phyloP scores from a whole-genome alignment of 805 yeast species.

The Starmerella powellii region DNA sequence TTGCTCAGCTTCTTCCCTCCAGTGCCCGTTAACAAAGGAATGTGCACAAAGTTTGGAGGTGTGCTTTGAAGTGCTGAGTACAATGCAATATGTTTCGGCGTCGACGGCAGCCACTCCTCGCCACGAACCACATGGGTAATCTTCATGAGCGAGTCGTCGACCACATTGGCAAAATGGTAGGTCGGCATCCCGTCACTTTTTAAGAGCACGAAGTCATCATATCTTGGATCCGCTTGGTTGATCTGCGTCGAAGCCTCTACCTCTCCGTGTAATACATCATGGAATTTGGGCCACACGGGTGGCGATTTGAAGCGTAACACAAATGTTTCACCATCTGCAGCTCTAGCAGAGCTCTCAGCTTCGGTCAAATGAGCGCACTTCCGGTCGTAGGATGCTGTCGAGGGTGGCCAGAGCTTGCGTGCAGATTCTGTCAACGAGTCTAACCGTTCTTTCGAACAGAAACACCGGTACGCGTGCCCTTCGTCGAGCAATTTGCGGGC shows the following conservation, averaged over 20 bases:
- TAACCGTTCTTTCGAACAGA: conserved; percentile 70
- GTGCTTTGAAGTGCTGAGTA: conserved; percentile 59
- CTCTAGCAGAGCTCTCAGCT: conserved; percentile 33
- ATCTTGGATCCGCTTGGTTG: conserved; percentile 57
- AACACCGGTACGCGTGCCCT: conserved; percentile 77
- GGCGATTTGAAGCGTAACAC: conserved; percentile 75
- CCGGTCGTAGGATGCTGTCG: conserved; percentile 84
- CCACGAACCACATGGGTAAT: conserved; percentile 94
- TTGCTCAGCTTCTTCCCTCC: conserved; percentile 59
- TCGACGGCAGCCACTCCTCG: conserved; percentile 94
- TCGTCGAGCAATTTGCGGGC: conserved; percentile 42
- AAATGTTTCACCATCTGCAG: conserved; percentile 28
- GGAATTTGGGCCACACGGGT: conserved; percentile 48
- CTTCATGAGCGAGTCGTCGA: conserved; percentile 87
- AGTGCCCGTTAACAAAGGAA: conserved; percentile 69
- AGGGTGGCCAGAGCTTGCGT: conserved; percentile 64
- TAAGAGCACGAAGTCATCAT: conserved; percentile 77
- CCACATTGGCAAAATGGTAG: conserved; percentile 89
- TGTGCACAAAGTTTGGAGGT: conserved; percentile 73
- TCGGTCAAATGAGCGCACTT: conserved; percentile 44
- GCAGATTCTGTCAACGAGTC: conserved; percentile 61
- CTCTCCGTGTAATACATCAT: conserved; percentile 67
- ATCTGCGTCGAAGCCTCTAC: conserved; percentile 69
- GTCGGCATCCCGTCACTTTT: conserved; percentile 96
- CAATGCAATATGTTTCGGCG: conserved; percentile 84